These are phyloP conservation scores for Cystobasidium slooffiae DNA, from an alignment of 1,284 basidiomycete species.

Conservation along the genomic window DNA sequence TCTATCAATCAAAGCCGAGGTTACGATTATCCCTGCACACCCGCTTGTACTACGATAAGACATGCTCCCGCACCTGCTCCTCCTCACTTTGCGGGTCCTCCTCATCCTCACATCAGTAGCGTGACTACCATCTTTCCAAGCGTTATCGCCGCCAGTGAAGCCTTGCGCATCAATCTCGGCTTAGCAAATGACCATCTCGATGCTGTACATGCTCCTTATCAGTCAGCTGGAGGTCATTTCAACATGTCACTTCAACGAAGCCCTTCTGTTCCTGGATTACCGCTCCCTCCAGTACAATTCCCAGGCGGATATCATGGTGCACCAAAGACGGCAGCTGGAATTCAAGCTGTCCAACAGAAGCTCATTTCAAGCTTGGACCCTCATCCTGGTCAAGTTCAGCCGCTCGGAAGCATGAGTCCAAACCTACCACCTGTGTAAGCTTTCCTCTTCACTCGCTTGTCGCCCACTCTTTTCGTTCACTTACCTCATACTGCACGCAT, in stretches of 20 bases:
- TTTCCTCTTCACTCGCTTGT: background rate
- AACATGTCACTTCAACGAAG: background rate
- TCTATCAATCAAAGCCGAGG: background rate
- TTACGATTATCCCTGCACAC: constrained; percentile 1
- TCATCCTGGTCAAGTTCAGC: constrained; percentile 6
- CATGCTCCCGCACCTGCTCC: background rate
- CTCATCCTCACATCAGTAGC: background rate
- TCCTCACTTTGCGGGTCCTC: background rate
- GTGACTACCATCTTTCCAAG: constrained; percentile 16
- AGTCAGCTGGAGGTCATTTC: background rate
- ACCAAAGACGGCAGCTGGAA: background rate
- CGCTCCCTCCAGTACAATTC: background rate
- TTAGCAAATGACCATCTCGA: background rate
- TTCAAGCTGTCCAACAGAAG: background rate
- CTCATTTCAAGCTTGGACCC: constrained; percentile 21
- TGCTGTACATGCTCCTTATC: background rate
- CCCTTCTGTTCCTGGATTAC: background rate
- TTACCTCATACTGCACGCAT: background rate
- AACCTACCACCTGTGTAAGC: constrained; percentile 28
- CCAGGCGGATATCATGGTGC: background rate
- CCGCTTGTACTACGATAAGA: background rate
- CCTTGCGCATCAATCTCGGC: constrained; percentile 38
- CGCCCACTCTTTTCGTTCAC: background rate
- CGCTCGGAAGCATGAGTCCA: background rate
- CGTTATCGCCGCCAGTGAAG: constrained; percentile 31